Base-by-base conservation (phyloP, 345 rosid species). In the Euphorbia lathyris region DNA sequence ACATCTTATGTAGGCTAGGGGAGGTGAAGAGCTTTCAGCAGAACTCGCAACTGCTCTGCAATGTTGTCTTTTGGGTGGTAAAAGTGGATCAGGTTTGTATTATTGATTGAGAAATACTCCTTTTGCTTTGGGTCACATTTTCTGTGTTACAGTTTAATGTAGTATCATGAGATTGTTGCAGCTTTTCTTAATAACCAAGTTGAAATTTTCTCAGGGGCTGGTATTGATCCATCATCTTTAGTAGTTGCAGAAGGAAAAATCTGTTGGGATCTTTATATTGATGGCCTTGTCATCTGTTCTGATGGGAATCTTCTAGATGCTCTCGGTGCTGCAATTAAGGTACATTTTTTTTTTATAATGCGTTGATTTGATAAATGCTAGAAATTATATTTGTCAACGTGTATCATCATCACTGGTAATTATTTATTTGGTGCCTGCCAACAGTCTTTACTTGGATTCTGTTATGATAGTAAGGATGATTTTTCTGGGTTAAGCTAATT, bases 181-280 rank as follows among this genome's bases (percentile, higher is more conserved):
- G 25, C 57, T 55, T 17, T 8, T 38, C 58, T 78, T 34, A 52
- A 70, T 59, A 53, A 25, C 52, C 22, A 64, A 45, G 71, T 70
- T 68, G 57, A 51, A 63, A 65, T 69, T 60, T 62, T 79, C 7
- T 23, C 85, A 95, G 97, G 97, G 12, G 89, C 96, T 75, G 91
- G 96, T 67, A 95, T 92, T 67, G 85, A 89, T 84, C 81, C 82
- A 42, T 76, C 96, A 17, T 90, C 96, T 11, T 81, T 92, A 50
- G 71, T 95, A 66, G 83, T 95, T 40, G 86, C 81, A 42, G 93
- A 90, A 75, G 97, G 97, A 57, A 87, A 83, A 83, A 75, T 92
- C 58, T 95, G 96, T 42, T 95, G 98, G 98, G 99, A 95, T 79
- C 93, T 81, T 65, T 95, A 92, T 51, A 83, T 95, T 14, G 91